Percentiles rank a stretch among this genome's conserved stretches.
Conservation (phyloP, 805 yeast species). For the Maudiozyma bulderi region DNA sequence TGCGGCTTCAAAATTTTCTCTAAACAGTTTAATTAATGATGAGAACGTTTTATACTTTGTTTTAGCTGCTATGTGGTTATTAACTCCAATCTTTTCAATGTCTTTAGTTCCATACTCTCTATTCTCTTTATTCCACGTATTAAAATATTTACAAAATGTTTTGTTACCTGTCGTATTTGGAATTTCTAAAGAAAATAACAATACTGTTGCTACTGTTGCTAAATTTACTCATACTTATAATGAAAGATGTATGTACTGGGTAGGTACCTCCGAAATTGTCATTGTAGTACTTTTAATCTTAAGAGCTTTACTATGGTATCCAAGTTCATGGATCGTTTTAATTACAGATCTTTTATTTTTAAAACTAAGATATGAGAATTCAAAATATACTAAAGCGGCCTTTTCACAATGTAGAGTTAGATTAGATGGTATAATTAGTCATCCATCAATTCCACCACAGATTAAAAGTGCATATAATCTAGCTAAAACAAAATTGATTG, state of each 20-base stretch:
- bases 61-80: slow-evolving; percentile 44
- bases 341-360: slow-evolving; percentile 51
- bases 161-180: slow-evolving; percentile 50
- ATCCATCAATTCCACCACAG: slow-evolving; percentile 44
- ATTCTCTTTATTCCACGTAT: slow-evolving; percentile 73
- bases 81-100: slow-evolving; percentile 49
- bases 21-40: slow-evolving; percentile 34
- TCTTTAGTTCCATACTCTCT: slow-evolving; percentile 65
- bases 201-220: slow-evolving; percentile 25
- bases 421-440: slow-evolving; percentile 45
- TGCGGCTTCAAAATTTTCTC: neutral
- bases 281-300: slow-evolving; percentile 36
- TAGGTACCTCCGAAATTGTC: slow-evolving; percentile 49
- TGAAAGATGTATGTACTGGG: slow-evolving; percentile 47
- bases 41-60: slow-evolving; percentile 68
- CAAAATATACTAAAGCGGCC: slow-evolving; percentile 59
- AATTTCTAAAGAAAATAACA: slow-evolving; percentile 24
- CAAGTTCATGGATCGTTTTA: slow-evolving; percentile 52
- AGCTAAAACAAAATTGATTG: slow-evolving; percentile 7
- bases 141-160: slow-evolving; percentile 57
- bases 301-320: slow-evolving; percentile 50
- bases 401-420: slow-evolving; percentile 63
- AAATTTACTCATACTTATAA: slow-evolving; percentile 44
- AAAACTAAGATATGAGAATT: slow-evolving; percentile 68
- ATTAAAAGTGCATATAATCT: slow-evolving; percentile 30